Evolutionary conservation across 176 grass and related monocot genomes (phyloP).

Genomic region (Pharus latifolius): DNA sequence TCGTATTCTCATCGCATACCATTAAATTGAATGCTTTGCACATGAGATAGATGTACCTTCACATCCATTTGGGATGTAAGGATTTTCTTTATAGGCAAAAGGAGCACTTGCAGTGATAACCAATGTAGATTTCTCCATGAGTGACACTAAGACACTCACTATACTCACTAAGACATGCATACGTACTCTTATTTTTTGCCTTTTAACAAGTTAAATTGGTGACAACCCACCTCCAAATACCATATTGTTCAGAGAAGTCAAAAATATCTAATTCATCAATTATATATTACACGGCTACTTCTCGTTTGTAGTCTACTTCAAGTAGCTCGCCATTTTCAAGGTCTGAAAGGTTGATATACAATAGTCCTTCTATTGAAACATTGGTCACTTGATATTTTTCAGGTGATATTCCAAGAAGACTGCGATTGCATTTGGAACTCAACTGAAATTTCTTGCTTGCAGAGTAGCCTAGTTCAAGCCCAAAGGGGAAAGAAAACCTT

Average conservation of each 20-base stretch:
- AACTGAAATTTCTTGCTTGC: background rate
- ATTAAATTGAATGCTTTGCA: background rate
- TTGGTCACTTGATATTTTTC: background rate
- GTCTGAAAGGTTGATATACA: background rate
- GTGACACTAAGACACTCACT: background rate
- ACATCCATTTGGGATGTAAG: constrained; percentile 19
- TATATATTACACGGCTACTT: too few species aligned
- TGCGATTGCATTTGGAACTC: background rate
- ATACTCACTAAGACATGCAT: background rate
- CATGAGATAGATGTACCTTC: background rate
- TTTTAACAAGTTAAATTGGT: background rate
- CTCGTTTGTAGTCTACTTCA: too few species aligned
- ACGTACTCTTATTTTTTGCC: background rate
- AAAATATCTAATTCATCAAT: too few species aligned
- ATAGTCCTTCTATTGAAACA: background rate
- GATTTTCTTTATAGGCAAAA: background rate
- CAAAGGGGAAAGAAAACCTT: background rate
- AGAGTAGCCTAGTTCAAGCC: background rate
- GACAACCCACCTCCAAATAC: background rate
- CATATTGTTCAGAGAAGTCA: too few species aligned
- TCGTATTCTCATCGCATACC: too few species aligned
- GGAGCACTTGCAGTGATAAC: constrained; percentile 31
- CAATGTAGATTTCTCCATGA: background rate
- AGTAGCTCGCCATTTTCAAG: background rate
- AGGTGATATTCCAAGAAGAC: background rate